Base-by-base conservation (phyloP, 2,329 filamentous ascomycete species). In the Monosporascus sp. region DNA sequence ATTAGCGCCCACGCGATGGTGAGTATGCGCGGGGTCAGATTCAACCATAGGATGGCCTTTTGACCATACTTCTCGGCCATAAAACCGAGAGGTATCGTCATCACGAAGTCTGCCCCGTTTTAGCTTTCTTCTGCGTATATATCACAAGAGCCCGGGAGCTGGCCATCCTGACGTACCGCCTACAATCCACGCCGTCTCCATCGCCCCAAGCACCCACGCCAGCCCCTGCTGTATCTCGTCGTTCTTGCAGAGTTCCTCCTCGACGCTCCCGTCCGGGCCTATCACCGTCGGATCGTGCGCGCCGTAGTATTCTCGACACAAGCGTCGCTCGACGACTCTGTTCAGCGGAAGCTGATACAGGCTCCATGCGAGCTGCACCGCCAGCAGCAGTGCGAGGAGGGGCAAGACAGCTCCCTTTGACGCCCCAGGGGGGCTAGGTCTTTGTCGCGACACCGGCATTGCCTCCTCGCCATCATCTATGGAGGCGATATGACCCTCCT, bases 191-290 rank as follows among this genome's bases (percentile, higher is more conserved):
- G 71, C 59, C 1, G 74, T 76, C 50, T 80, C 77, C 71, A 78
- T 75, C 4, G 63, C 64, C 0, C 81, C 81, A 53, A 80, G 76
- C 5, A 83, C 69, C 70, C 76, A 75, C 3, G 80, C 81, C 8
- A 84, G 67, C 17, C 69, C 67, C 52, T 75, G 68, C 61, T 83
- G 80, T 5, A 84, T 71, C 14, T 62, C 64, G 53, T 81, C 73
- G 9, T 79, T 62, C 61, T 84, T 84, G 65, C 81, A 84, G 3
- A 80, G 62, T 53, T 71, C 66, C 64, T 84, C 81, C 1, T 74
- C 70, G 2, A 84, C 66, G 22, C 65, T 65, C 5, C 75, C 76
- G 50, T 71, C 69, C 0, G 65, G 45, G 1, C 51, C 57, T 14
- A 74, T 63, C 4, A 59, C 54, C 0, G 67, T 64, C 1, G 74